Evolutionary conservation across 1,284 basidiomycete genomes (phyloP), one percentile per base, ranked within the genome.

Genomic region (Pseudomicrostroma phylloplanum): DNA sequence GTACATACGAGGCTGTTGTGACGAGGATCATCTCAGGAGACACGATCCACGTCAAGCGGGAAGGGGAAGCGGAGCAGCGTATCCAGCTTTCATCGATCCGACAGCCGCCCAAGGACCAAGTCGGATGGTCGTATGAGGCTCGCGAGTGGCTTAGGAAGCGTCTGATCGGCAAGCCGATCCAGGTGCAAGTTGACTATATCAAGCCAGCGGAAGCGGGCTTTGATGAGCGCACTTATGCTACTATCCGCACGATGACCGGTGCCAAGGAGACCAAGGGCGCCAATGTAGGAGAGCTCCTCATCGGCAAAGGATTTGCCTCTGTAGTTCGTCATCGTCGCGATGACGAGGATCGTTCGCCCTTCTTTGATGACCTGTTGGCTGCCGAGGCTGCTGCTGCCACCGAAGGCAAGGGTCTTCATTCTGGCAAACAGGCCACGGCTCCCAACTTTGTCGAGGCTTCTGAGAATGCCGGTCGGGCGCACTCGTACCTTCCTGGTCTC

Each of bases 331-430:
- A 98, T 81, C 89, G 87, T 71, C 63, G 91, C 49, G 93, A 96
- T 71, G 94, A 97, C 76, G 94, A 97, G 80, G 90, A 94, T 71
- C 86, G 92, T 57, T 94, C 92, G 21, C 85, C 89, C 13, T 93
- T 96, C 78, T 92, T 90, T 70, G 94, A 98, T 81, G 91, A 91
- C 80, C 83, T 97, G 51, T 92, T 97, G 85, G 87, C 89, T 43
- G 93, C 93, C 15, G 94, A 98, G 65, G 82, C 91, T 89, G 66
- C 67, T 42, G 92, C 93, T 49, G 83, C 86, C 0, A 80, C 87
- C 1, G 93, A 92, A 61, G 79, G 80, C n/a, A 86, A 89, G 61
- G 94, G 94, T 4, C 84, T 98, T 17, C 94, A 98, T 79, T 93
- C 92, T 17, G 88, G 89, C 55, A 96, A 96, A 80, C 92, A 96